phyloP scores from a whole-genome alignment of 169 alveolate genomes.

The Plasmodium knowlesi region DNA sequence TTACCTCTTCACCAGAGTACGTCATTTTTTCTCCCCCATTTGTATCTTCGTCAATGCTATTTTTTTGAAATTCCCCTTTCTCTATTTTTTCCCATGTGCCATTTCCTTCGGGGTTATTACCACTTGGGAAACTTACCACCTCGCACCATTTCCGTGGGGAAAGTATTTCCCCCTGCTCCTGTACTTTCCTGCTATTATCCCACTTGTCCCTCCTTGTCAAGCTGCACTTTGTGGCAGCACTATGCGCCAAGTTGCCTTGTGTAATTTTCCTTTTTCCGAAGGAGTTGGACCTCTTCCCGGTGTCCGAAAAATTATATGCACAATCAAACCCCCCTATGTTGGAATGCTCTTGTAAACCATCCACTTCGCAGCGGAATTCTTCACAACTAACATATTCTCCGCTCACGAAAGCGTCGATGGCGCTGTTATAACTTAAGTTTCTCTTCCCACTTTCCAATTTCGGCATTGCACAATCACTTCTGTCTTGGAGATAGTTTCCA shows the following conservation, averaged over 20 bases:
- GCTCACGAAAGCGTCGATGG: conserved; percentile 19
- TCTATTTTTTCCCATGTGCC: conserved; percentile 1
- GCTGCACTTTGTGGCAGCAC: not conserved
- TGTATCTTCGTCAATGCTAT: not conserved
- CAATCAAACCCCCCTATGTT: not conserved
- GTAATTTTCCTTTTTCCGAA: not conserved
- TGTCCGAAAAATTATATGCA: not conserved
- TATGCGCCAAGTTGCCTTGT: not conserved
- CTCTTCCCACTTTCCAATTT: conserved; percentile 5
- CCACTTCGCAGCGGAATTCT: conserved; percentile 5
- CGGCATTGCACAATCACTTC: not conserved
- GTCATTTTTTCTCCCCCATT: conserved; percentile 6
- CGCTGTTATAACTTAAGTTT: conserved; percentile 6
- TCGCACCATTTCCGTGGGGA: not conserved
- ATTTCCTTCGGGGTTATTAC: conserved; percentile 1
- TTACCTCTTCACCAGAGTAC: conserved; percentile 4
- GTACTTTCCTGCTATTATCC: not conserved
- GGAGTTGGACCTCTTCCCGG: not conserved
- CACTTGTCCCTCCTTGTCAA: not conserved
- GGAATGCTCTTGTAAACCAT: conserved; percentile 14
- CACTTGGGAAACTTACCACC: not conserved
- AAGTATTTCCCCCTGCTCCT: conserved; percentile 2
- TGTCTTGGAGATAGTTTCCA: not conserved
- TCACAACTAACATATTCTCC: conserved; percentile 18
- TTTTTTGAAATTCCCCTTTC: not conserved